These are phyloP conservation scores for Cyclotella cryptica DNA, from an alignment of 108 stramenopile genomes.

Conservation along the genomic window DNA sequence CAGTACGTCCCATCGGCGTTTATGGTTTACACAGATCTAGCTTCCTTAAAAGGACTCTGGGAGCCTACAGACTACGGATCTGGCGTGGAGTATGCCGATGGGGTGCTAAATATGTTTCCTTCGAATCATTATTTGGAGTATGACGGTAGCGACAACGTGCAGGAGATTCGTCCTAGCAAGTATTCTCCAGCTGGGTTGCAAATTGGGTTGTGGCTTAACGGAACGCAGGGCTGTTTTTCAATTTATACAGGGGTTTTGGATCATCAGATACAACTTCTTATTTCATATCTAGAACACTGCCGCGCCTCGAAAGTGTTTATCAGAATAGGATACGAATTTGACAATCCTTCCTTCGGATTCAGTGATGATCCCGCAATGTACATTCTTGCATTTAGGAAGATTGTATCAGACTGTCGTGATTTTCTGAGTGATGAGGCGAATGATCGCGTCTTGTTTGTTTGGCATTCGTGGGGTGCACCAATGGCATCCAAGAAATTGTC, in stretches of 20 bases:
- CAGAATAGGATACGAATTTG: conserved; percentile 86
- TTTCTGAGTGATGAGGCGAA: conserved; percentile 31
- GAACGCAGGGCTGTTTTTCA: conserved; percentile 70
- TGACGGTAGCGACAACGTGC: background rate
- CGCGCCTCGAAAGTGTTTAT: conserved; percentile 69
- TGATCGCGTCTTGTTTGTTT: conserved; percentile 67
- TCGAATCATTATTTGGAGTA: conserved; percentile 9
- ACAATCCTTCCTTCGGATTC: conserved; percentile 84
- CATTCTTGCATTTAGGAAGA: conserved; percentile 66
- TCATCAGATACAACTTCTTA: conserved; percentile 56
- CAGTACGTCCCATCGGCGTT: conserved; percentile 66
- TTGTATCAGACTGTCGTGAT: conserved; percentile 58
- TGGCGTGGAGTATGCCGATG: conserved; percentile 80
- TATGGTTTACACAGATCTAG: conserved; percentile 85
- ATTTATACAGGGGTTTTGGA: conserved; percentile 66
- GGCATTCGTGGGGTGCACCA: conserved; percentile 91
- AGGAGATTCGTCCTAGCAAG: background rate
- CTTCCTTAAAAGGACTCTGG: conserved; percentile 66
- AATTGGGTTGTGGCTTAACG: conserved; percentile 87
- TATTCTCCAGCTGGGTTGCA: conserved; percentile 50
- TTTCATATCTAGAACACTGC: conserved; percentile 49
- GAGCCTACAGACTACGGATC: conserved; percentile 80
- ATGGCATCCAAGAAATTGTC: conserved; percentile 34
- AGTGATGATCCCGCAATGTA: conserved; percentile 61
- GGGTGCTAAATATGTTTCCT: conserved; percentile 46